Conservation (phyloP, 2,329 filamentous ascomycete species). For the Pseudopyricularia javanii region DNA sequence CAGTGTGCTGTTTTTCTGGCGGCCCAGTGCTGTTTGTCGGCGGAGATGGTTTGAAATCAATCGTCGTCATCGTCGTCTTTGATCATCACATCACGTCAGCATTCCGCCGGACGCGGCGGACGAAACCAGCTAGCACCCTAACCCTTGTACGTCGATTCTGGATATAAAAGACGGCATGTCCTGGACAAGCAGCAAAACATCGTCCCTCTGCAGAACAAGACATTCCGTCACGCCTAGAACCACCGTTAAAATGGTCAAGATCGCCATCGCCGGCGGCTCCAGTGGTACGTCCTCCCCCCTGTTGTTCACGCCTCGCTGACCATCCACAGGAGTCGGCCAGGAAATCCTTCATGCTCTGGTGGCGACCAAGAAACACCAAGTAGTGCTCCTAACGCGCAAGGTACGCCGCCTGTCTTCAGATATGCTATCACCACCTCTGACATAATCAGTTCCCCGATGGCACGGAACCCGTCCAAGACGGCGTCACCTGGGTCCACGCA, state of each 20-base stretch:
- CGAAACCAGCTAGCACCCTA: neutral
- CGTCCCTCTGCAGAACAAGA: too few species aligned
- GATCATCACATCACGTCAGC: neutral
- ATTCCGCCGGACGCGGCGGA: neutral
- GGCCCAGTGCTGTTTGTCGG: neutral
- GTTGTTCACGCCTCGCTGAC: neutral
- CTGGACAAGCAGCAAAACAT: too few species aligned
- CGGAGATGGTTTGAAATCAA: neutral
- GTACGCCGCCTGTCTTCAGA: neutral
- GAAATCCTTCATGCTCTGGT: constrained; percentile 5
- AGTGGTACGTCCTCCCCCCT: constrained; percentile 1
- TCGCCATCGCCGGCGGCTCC: constrained; percentile 6
- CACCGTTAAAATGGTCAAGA: constrained; percentile 6
- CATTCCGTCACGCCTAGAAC: too few species aligned
- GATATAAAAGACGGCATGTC: too few species aligned
- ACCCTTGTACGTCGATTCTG: neutral
- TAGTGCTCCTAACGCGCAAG: constrained; percentile 4
- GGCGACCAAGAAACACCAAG: constrained; percentile 5
- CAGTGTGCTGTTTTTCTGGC: neutral
- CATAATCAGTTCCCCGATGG: neutral
- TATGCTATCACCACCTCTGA: neutral
- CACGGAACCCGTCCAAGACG: neutral
- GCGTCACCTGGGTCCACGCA: constrained; percentile 1
- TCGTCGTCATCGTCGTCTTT: neutral
- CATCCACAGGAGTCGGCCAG: constrained; percentile 3